Conservation (phyloP, 768 basidiomycete species). For the Suillus placidus region DNA sequence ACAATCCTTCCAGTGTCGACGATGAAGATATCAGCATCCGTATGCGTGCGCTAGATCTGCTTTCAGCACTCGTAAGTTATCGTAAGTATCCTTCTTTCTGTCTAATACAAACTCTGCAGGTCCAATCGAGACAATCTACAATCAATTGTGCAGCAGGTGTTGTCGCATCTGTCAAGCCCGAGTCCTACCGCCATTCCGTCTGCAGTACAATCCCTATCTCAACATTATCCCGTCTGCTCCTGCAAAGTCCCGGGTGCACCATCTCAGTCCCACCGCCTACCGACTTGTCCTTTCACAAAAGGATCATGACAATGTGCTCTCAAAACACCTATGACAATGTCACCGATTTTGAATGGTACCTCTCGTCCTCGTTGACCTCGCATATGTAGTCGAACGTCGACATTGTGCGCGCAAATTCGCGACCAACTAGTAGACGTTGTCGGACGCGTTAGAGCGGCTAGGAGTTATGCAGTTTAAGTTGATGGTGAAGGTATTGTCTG, state of each 20-base stretch:
- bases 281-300: conserved; percentile 79
- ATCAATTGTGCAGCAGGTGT: conserved; percentile 85
- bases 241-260: conserved; percentile 48
- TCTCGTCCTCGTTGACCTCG: conserved; percentile 93
- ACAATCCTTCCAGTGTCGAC: conserved; percentile 88
- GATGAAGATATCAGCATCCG: conserved; percentile 96
- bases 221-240: conserved; percentile 49
- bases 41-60: conserved; percentile 91
- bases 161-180: conserved; percentile 74
- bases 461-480: conserved; percentile 82
- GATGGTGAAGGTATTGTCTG: conserved; percentile 79
- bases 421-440: conserved; percentile 88
- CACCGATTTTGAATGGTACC: conserved; percentile 95
- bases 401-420: conserved; percentile 74
- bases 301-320: conserved; percentile 86
- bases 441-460: conserved; percentile 73
- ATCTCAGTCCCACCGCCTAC: conserved; percentile 79
- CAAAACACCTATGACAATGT: conserved; percentile 84
- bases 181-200: conserved; percentile 56
- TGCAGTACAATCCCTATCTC: conserved; percentile 54
- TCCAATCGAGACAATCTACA: conserved; percentile 82
- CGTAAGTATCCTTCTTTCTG: background rate
- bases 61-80: conserved; percentile 83
- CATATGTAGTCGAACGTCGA: conserved; percentile 84
- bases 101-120: conserved; percentile 47